Percentiles rank a stretch among this genome's conserved stretches.
Conservation (phyloP, 345 rosid genomes). For the Arabis alpina region DNA sequence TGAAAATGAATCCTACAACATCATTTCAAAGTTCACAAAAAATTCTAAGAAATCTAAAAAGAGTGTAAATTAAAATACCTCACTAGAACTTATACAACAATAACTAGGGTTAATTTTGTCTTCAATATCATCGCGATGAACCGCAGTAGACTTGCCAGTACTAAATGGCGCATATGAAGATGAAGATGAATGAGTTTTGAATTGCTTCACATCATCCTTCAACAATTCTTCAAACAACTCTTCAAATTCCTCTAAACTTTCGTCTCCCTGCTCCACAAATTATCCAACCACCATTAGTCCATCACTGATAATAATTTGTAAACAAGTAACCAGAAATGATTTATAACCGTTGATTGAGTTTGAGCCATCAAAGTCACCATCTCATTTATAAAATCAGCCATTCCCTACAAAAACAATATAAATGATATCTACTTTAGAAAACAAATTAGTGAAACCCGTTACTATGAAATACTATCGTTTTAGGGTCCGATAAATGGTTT, state of each 20-base stretch:
- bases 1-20: not conserved
- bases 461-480: too few relatives aligned
- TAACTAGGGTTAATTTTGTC: constrained; percentile 1
- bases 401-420: constrained; percentile 39
- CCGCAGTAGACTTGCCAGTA: not conserved
- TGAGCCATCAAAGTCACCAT: constrained; percentile 45
- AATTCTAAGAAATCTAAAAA: not conserved
- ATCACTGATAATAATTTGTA: not conserved
- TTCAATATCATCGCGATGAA: not conserved
- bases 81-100: constrained; percentile 20
- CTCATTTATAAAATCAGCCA: constrained; percentile 44
- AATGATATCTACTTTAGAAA: not conserved
- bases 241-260: constrained; percentile 40
- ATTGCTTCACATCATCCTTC: constrained; percentile 34
- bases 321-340: not conserved
- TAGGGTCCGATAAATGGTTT: too few relatives aligned
- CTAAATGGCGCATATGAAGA: not conserved
- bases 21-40: not conserved
- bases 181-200: constrained; percentile 22
- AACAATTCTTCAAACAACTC: constrained; percentile 37
- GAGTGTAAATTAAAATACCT: constrained; percentile 13
- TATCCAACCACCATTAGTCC: not conserved
- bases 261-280: constrained; percentile 35
- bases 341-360: constrained; percentile 43
- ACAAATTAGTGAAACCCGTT: too few relatives aligned